Base-by-base conservation (phyloP, 225 moss, liverwort and hornwort genomes). In the Neckera pumila region DNA sequence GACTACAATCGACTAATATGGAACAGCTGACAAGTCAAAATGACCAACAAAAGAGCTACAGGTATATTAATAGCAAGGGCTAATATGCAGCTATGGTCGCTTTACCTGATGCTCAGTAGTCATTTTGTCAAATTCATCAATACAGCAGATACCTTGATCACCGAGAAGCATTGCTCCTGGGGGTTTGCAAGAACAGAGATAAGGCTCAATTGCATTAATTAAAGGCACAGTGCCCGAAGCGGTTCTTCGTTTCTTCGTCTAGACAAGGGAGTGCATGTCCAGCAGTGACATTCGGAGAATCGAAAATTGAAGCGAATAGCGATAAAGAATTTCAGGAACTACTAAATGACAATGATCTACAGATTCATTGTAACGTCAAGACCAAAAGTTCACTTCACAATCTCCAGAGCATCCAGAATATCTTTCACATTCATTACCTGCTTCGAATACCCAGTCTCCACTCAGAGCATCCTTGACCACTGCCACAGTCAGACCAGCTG, bases 361-460 rank as follows among this genome's bases (percentile, higher is more conserved):
- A 89, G 19, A 70, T 81, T 49, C 31, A 81, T 58, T 57, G 65
- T 83, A 83, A 66, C 21, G 34, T 40, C 58, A 61, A 53, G 45
- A 86, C 53, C 65, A 43, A 78, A 77, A 88, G 42, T 30, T 81
- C 79, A n/a, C 43, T 67, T 23, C 30, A n/a, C 40, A 89, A 58
- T 74, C 80, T 86, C 43, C 43, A 51, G 60, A 84, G 71, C 56
- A 71, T 76, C 56, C 63, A 75, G 72, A 90, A 47, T 45, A 81
- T 79, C 19, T 58, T 76, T 69, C 27, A 72, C 38, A 67, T 17
- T 83, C 54, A 76, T 88, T 81, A 97, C 98, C 98, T 96, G 98
- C 98, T 95, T 99, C 98, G 53, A 99, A 99, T 57, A 97, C 98
- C 92, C 97, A 99, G 90, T 97, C 98, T 61, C 98, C 98, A 85